phyloP scores from a whole-genome alignment of 805 yeast genomes.

The Kodamaea kakaduensis region DNA sequence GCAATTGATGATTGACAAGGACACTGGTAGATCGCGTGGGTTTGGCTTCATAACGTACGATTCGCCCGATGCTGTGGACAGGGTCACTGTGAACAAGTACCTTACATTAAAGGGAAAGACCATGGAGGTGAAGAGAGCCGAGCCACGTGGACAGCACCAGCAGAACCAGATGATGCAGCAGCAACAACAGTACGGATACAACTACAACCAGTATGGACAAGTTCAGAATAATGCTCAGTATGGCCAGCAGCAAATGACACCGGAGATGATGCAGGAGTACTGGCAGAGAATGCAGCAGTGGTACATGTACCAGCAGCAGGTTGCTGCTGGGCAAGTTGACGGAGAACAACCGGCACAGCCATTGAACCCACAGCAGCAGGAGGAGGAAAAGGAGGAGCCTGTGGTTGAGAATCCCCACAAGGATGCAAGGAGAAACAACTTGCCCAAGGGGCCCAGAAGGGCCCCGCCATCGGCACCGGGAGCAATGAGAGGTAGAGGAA shows the following conservation, averaged over 20 bases:
- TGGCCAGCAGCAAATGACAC: slow-evolving; percentile 27
- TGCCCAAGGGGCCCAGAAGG: slow-evolving; percentile 52
- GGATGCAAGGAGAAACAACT: slow-evolving; percentile 29
- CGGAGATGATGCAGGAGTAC: slow-evolving; percentile 62
- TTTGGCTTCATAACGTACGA: slow-evolving; percentile 96
- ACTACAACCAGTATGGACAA: slow-evolving; percentile 25
- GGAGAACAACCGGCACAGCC: slow-evolving; percentile 32
- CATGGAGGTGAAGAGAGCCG: slow-evolving; percentile 82
- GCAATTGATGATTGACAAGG: slow-evolving; percentile 95
- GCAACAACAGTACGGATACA: slow-evolving; percentile 25
- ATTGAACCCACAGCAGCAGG: slow-evolving; percentile 42
- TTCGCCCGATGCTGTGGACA: slow-evolving; percentile 89
- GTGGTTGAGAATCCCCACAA: slow-evolving; percentile 17
- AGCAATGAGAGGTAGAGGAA: slow-evolving; percentile 31
- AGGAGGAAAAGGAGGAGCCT: slow-evolving; percentile 8
- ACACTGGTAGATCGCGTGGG: slow-evolving; percentile 94
- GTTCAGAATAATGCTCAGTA: slow-evolving; percentile 19
- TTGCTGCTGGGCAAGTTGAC: slow-evolving; percentile 17
- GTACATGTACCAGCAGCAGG: slow-evolving; percentile 56
- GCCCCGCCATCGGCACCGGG: slow-evolving; percentile 39
- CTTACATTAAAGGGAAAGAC: slow-evolving; percentile 81
- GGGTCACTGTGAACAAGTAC: slow-evolving; percentile 76
- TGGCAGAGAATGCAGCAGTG: slow-evolving; percentile 64
- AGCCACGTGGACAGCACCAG: slow-evolving; percentile 69
- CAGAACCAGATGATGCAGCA: slow-evolving; percentile 26